A percentile compares a stretch with the other conserved stretches of the same genome.
phyloP scores from a whole-genome alignment of 345 rosid species.

The Triadica sebifera region DNA sequence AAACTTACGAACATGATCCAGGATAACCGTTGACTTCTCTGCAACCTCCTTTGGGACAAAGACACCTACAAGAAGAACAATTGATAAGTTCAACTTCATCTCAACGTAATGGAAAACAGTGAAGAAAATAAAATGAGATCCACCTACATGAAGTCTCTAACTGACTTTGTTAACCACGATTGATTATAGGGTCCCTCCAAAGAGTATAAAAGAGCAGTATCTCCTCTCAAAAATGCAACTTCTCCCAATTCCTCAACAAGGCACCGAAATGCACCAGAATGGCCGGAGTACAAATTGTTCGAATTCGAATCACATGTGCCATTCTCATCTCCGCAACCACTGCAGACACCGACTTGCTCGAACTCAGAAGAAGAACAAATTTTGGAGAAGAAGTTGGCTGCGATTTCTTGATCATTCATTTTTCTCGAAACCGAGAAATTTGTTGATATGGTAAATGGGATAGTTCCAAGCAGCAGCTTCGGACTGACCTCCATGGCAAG shows the following conservation, averaged over 20 bases:
- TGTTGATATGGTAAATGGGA: slow-evolving; percentile 29
- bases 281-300: slow-evolving; percentile 26
- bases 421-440: not conserved
- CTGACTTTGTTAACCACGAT: slow-evolving; percentile 37
- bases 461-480: slow-evolving; percentile 43
- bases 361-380: slow-evolving; percentile 39
- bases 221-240: slow-evolving; percentile 40
- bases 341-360: slow-evolving; percentile 21
- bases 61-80: slow-evolving; percentile 34
- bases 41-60: slow-evolving; percentile 41
- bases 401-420: slow-evolving; percentile 12
- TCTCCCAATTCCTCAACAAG: slow-evolving; percentile 39
- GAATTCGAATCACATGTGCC: slow-evolving; percentile 19
- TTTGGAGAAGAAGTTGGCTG: slow-evolving; percentile 26
- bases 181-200: slow-evolving; percentile 35
- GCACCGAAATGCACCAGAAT: slow-evolving; percentile 39
- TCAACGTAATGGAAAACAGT: no score
- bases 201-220: slow-evolving; percentile 33
- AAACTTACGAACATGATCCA: slow-evolving; percentile 38
- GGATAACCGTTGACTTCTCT: slow-evolving; percentile 45
- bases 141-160: slow-evolving; percentile 40
- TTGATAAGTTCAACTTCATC: not conserved
- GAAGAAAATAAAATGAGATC: no score
- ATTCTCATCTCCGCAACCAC: slow-evolving; percentile 28
- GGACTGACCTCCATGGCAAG: slow-evolving; percentile 40